Evolutionary conservation across 2,329 filamentous ascomycete species (phyloP), one percentile per base, ranked within the genome.

Genomic region (Aspergillus sergii): DNA sequence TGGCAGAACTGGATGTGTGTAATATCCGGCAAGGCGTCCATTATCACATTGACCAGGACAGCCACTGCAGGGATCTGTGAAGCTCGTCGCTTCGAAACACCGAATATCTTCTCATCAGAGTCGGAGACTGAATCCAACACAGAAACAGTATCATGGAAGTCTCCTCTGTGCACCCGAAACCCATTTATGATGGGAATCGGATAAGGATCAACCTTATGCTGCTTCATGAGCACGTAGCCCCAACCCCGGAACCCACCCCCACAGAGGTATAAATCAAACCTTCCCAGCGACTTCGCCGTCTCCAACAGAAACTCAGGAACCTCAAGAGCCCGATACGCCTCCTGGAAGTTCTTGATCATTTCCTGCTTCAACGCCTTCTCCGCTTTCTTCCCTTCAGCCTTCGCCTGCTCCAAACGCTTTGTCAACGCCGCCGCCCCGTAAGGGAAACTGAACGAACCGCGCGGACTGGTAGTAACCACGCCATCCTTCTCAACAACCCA

Each of bases 231-330:
- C 72, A 96, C 88, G 76, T 92, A 96, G 8, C 93, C 94, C 83
- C 96, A 97, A 19, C 94, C 94, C 41, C 94, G 84, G 74, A 97
- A 96, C 0, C 94, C 94, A 28, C 94, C 94, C 50, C 94, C 94
- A 66, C 91, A 96, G 62, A 97, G 88, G 75, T 94, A 97, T 10
- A 97, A 82, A 39, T 90, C 87, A 62, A 93, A 82, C 5, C 85
- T 85, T 1, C 81, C 81, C 1, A 81, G 70, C 9, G 76, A 70
- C 32, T 79, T 75, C 16, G 82, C 80, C 23, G 77, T 70, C 14
- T 82, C 73, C 1, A 82, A 66, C 7, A 88, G 76, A 19, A 82
- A 78, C 14, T 78, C 73, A 0, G 94, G 87, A 0, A 91, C 78
- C 7, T 82, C 77, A 5, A 91, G 79, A 32, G 79, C 75, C 19